A percentile compares a stretch with the other conserved stretches of the same genome.
phyloP scores from a whole-genome alignment of 2,329 filamentous ascomycete genomes.

The Ophiocordyceps camponoti-leonardi region DNA sequence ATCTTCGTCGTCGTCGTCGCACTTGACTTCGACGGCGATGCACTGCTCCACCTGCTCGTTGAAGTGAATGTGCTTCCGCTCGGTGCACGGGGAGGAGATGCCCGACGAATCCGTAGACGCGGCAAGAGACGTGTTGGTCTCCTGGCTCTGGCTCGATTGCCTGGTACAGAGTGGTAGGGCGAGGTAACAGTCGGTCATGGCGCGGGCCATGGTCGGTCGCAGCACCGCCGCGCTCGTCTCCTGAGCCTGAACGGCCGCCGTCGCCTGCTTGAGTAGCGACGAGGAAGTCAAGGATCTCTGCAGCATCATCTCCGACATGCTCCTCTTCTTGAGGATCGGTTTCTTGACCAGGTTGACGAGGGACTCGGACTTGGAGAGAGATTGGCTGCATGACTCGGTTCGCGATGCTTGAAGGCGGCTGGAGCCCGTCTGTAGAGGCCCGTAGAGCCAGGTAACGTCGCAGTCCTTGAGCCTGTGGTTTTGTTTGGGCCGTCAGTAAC shows the following conservation, averaged over 20 bases:
- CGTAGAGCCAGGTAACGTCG: conserved; percentile 95
- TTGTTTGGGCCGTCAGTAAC: background rate
- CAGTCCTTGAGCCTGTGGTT: conserved; percentile 73
- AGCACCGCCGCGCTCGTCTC: conserved; percentile 34
- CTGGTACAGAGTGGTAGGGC: conserved; percentile 46
- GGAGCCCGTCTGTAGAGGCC: conserved; percentile 63
- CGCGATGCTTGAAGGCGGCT: conserved; percentile 32
- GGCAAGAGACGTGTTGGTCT: conserved; percentile 42
- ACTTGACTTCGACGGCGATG: conserved; percentile 79
- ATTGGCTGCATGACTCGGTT: conserved; percentile 21
- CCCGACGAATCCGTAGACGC: conserved; percentile 57
- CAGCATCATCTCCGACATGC: conserved; percentile 89
- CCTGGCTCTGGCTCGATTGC: conserved; percentile 41
- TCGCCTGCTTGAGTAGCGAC: conserved; percentile 77
- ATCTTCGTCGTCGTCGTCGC: conserved; percentile 58
- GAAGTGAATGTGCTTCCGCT: conserved; percentile 83
- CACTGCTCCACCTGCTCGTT: conserved; percentile 93
- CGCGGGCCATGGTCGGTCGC: conserved; percentile 40
- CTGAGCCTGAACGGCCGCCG: conserved; percentile 72
- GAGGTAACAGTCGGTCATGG: conserved; percentile 54
- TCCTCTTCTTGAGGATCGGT: conserved; percentile 90
- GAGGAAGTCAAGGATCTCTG: conserved; percentile 77
- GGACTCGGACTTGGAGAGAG: conserved; percentile 38
- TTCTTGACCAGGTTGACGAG: conserved; percentile 56
- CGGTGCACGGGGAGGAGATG: conserved; percentile 41